Evolutionary conservation across 176 grass and related monocot genomes (phyloP).

Genomic region (Phoenix roebelenii): DNA sequence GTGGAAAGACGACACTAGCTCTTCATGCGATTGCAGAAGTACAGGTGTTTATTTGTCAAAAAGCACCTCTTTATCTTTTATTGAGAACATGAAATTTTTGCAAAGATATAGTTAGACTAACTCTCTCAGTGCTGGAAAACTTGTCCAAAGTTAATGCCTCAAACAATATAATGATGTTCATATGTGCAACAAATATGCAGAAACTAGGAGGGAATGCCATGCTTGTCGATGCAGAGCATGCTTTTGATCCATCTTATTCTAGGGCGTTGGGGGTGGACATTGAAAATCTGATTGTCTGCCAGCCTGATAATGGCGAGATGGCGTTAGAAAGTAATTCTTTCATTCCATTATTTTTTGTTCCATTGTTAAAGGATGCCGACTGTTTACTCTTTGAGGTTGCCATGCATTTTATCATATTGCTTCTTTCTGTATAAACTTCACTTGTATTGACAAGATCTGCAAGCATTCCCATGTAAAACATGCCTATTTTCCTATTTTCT

Average conservation of each 20-base stretch:
- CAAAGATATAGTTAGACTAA: background rate
- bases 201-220: slow-evolving; percentile 95
- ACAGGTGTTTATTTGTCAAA: slow-evolving; percentile 43
- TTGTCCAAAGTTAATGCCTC: too few species aligned
- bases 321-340: slow-evolving; percentile 84
- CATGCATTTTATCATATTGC: too few species aligned
- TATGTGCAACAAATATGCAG: slow-evolving; percentile 32
- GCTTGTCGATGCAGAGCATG: slow-evolving; percentile 98
- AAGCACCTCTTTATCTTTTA: background rate
- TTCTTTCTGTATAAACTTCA: too few species aligned
- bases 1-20: slow-evolving; percentile 94
- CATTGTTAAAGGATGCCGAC: too few species aligned
- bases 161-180: too few species aligned
- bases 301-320: slow-evolving; percentile 98
- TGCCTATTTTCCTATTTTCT: too few species aligned
- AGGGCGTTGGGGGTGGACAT: slow-evolving; percentile 91
- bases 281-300: slow-evolving; percentile 97
- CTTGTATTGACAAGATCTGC: too few species aligned
- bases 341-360: too few species aligned
- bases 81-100: too few species aligned
- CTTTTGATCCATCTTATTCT: slow-evolving; percentile 95
- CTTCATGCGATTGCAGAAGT: slow-evolving; percentile 97
- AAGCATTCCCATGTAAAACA: too few species aligned
- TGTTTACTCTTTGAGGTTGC: too few species aligned
- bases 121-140: background rate